phyloP scores from a whole-genome alignment of 805 yeast species.

The Blastobotrys americana region DNA sequence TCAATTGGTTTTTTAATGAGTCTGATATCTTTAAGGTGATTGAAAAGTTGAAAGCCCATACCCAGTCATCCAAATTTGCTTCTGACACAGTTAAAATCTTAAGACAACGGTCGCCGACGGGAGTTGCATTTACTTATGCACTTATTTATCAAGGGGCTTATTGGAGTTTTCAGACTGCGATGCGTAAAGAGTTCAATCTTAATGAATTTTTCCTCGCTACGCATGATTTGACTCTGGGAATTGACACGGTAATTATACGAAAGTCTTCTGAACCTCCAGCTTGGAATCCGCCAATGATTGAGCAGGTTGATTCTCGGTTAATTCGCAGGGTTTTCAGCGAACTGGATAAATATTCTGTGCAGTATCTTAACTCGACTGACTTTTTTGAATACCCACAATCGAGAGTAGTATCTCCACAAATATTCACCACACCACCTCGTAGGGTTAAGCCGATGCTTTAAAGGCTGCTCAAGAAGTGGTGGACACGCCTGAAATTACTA shows the following conservation, averaged over 20 bases:
- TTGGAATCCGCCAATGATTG: conserved; percentile 39
- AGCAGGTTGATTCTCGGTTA: conserved; percentile 23
- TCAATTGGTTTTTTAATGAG: conserved; percentile 59
- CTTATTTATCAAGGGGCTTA: conserved; percentile 52
- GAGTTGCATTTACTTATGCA: conserved; percentile 61
- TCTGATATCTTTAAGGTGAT: conserved; percentile 45
- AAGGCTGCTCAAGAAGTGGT: too few species aligned
- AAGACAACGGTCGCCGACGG: conserved; percentile 59
- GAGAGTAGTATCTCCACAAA: not conserved
- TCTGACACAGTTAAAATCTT: conserved; percentile 45
- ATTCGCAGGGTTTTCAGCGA: not conserved
- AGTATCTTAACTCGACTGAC: not conserved
- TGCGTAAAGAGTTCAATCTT: conserved; percentile 62
- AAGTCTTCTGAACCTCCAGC: conserved; percentile 48
- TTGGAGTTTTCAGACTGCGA: conserved; percentile 53
- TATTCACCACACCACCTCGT: too few species aligned
- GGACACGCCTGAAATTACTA: too few species aligned
- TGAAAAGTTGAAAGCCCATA: conserved; percentile 37
- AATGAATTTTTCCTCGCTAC: conserved; percentile 67
- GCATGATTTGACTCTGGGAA: conserved; percentile 44
- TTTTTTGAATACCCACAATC: not conserved
- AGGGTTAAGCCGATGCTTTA: too few species aligned
- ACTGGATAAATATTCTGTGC: not conserved
- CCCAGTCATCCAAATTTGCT: conserved; percentile 59
- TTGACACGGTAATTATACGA: conserved; percentile 36